A percentile compares a stretch with the other conserved stretches of the same genome.
These are phyloP conservation scores for Fraxinus quadrangulata DNA, from an alignment of 257 asterid genomes.

Conservation along the genomic window DNA sequence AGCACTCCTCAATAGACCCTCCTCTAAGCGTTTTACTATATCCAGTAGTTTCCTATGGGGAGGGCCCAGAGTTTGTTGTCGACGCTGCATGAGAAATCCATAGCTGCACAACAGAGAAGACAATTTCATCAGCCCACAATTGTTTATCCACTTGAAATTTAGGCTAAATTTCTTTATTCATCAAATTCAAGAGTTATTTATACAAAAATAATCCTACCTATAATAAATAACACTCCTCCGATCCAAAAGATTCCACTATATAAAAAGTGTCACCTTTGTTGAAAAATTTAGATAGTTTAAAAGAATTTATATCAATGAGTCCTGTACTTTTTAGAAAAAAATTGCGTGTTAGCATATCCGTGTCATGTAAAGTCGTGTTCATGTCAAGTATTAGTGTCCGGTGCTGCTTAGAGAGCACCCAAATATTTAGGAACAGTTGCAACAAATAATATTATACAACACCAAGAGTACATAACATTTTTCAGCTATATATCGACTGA, in stretches of 20 bases:
- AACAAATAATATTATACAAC: not conserved
- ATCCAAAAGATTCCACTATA: not conserved
- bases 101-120: slow-evolving; percentile 32
- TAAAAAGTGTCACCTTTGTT: not conserved
- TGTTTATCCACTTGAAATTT: not conserved
- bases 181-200: not conserved
- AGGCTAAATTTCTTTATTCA: too few species aligned
- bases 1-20: slow-evolving; percentile 46
- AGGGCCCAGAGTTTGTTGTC: slow-evolving; percentile 39
- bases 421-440: not conserved
- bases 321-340: not conserved
- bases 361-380: not conserved
- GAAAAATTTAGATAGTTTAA: not conserved
- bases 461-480: not conserved
- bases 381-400: not conserved
- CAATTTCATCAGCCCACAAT: not conserved
- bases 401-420: not conserved
- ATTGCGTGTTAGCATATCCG: not conserved
- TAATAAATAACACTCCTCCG: not conserved
- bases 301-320: not conserved
- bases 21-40: slow-evolving; percentile 52
- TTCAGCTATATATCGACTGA: not conserved
- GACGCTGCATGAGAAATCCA: slow-evolving; percentile 38
- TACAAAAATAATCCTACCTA: not conserved
- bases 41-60: slow-evolving; percentile 40